phyloP scores from a whole-genome alignment of 345 rosid genomes.

The Reutealis trisperma region DNA sequence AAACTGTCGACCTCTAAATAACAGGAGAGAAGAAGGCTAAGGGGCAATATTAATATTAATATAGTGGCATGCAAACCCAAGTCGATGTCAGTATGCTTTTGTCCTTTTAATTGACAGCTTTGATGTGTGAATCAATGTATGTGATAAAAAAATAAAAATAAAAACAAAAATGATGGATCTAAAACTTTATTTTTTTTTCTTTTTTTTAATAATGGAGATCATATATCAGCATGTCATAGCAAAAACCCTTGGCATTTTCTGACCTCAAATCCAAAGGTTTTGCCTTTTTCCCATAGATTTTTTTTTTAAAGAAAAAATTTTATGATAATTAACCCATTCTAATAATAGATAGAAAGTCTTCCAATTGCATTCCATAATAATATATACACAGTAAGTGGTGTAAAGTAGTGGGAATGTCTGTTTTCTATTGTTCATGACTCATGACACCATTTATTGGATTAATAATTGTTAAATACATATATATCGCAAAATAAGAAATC shows the following conservation, averaged over 20 bases:
- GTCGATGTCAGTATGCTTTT: constrained; percentile 18
- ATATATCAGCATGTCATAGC: neutral
- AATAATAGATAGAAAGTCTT: no score
- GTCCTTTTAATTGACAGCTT: constrained; percentile 17
- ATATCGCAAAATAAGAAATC: no score
- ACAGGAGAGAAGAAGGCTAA: no score
- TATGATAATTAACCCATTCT: no score
- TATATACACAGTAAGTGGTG: no score
- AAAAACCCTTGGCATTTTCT: constrained; percentile 10
- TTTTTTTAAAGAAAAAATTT: neutral
- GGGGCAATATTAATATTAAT: no score
- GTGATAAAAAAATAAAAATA: neutral
- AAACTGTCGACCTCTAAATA: no score
- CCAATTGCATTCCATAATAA: no score
- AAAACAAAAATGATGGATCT: neutral
- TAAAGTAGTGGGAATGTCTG: neutral
- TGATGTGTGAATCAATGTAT: neutral
- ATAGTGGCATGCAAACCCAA: constrained; percentile 17
- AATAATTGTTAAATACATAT: no score
- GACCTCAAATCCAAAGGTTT: neutral
- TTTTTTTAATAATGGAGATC: neutral
- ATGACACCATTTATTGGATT: no score
- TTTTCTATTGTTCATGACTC: neutral
- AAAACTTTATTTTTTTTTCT: neutral
- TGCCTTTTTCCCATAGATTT: neutral